Evolutionary conservation across 768 basidiomycete species (phyloP).

Genomic region (Mycena leptocephala): DNA sequence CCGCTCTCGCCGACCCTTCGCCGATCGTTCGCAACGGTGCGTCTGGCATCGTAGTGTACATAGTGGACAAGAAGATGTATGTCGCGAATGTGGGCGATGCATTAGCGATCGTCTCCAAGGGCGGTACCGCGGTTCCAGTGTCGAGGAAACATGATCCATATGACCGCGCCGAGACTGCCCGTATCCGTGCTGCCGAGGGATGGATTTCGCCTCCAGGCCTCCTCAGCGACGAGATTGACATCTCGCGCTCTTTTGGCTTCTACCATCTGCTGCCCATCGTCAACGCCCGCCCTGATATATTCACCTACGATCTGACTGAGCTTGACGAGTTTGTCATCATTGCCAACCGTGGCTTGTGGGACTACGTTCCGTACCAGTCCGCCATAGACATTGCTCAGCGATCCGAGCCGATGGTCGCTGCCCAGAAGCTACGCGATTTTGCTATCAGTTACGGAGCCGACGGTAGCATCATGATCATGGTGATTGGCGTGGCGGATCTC

Average conservation of each 20-base stretch:
- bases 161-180: conserved; percentile 84
- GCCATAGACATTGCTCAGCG: conserved; percentile 95
- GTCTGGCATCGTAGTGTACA: conserved; percentile 90
- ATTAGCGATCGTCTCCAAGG: conserved; percentile 87
- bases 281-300: conserved; percentile 90
- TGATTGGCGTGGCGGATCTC: conserved; percentile 86
- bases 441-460: conserved; percentile 97
- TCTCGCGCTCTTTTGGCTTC: conserved; percentile 95
- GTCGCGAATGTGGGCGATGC: conserved; percentile 94
- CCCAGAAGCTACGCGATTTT: conserved; percentile 96
- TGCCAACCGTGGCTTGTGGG: conserved; percentile 95
- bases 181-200: conserved; percentile 94
- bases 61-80: conserved; percentile 84
- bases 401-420: conserved; percentile 81
- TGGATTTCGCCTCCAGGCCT: conserved; percentile 94
- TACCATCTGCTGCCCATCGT: conserved; percentile 92
- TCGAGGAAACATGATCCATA: conserved; percentile 93
- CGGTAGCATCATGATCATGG: conserved; percentile 98
- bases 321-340: conserved; percentile 97
- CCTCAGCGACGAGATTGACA: conserved; percentile 93
- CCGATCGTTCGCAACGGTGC: conserved; percentile 79
- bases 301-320: conserved; percentile 78
- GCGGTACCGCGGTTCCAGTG: conserved; percentile 81
- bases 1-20: conserved; percentile 57
- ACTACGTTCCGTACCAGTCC: conserved; percentile 93